Evolutionary conservation across 2,329 filamentous ascomycete species (phyloP).

Genomic region (Trichoderma sp.): DNA sequence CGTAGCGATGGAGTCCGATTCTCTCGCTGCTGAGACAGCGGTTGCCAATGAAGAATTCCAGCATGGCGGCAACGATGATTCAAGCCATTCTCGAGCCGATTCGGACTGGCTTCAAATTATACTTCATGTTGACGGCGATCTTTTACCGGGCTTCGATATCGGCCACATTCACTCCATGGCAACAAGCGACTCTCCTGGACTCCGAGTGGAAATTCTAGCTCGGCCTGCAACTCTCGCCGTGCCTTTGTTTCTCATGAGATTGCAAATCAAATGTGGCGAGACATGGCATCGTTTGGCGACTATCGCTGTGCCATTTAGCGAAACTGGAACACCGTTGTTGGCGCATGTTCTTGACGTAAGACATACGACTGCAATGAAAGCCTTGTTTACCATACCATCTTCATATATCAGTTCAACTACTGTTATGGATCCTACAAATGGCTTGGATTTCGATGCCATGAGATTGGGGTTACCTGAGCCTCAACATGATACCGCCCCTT

Average conservation of each 20-base stretch:
- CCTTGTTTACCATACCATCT: neutral
- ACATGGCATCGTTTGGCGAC: neutral
- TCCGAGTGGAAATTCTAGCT: constrained; percentile 13
- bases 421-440: neutral
- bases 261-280: neutral
- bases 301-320: neutral
- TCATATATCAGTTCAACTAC: neutral
- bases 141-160: neutral
- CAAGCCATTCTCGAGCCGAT: neutral
- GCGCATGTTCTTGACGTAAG: neutral
- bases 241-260: neutral
- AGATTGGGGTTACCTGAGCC: neutral
- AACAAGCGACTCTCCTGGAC: neutral
- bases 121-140: neutral
- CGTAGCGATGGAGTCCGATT: neutral
- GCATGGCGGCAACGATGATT: neutral
- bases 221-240: neutral
- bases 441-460: neutral
- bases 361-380: neutral
- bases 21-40: no score
- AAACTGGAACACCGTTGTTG: neutral
- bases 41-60: neutral
- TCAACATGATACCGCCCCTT: neutral
- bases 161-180: neutral
- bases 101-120: neutral